These are phyloP conservation scores for Hirschioporus abietinus DNA, from an alignment of 768 basidiomycete species.

Conservation along the genomic window DNA sequence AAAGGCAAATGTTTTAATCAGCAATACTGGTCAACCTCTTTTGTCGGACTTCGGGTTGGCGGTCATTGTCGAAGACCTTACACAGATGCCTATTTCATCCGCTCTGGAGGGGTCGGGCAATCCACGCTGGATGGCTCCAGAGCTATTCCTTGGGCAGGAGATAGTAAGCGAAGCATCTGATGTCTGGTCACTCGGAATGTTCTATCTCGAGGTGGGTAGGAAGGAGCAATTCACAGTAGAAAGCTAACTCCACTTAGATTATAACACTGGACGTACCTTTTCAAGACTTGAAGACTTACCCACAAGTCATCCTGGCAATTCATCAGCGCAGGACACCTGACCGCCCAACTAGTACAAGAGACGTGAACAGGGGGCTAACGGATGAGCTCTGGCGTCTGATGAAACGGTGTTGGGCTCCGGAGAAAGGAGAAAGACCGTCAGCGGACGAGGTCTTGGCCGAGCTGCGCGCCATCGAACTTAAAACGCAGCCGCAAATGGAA, in stretches of 20 bases:
- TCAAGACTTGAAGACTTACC: neutral
- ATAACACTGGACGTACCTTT: neutral
- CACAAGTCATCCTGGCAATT: constrained; percentile 3
- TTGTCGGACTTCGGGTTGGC: constrained; percentile 1
- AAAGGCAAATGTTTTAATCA: neutral
- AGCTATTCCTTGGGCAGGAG: neutral
- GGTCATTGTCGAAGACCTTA: constrained; percentile 2
- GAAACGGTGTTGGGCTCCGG: neutral
- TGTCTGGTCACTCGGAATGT: constrained; percentile 3
- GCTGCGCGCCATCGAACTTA: neutral
- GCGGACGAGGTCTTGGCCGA: neutral
- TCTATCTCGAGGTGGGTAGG: neutral
- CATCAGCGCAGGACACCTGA: neutral
- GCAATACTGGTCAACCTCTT: neutral
- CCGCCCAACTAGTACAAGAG: neutral
- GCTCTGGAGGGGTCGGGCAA: neutral
- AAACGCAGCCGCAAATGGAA: neutral
- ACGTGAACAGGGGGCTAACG: neutral
- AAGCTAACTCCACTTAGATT: neutral
- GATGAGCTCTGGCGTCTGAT: neutral
- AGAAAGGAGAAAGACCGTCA: neutral
- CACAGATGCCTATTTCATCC: constrained; percentile 3
- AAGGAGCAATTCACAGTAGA: too few relatives aligned
- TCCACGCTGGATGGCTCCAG: constrained; percentile 3
- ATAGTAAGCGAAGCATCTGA: neutral